Evolutionary conservation across 495 filamentous ascomycete genomes (phyloP).

Genomic region (Penicillium turbatum): DNA sequence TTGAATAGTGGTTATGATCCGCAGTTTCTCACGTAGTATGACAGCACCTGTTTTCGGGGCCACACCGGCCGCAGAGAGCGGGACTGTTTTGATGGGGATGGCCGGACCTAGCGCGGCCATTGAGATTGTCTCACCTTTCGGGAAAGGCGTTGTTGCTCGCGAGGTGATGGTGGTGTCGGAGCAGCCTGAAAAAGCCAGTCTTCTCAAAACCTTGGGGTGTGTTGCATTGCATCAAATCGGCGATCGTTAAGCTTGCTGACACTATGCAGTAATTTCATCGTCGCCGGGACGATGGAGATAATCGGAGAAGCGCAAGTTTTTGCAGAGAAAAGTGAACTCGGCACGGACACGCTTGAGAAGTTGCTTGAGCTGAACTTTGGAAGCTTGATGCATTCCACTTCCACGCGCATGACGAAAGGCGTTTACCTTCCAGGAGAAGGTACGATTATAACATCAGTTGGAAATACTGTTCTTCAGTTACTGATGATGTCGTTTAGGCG

Average conservation of each 20-base stretch:
- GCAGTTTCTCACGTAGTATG: neutral
- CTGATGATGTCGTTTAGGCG: neutral
- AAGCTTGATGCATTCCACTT: neutral
- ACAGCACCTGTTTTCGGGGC: constrained; percentile 13
- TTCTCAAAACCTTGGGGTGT: constrained; percentile 15
- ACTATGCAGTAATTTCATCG: constrained; percentile 9
- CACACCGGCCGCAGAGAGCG: constrained; percentile 3
- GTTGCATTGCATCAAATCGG: neutral
- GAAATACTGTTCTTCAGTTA: neutral
- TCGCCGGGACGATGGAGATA: constrained; percentile 11
- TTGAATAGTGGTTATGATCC: neutral
- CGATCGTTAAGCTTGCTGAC: neutral
- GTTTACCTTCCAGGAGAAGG: constrained; percentile 7
- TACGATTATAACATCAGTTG: neutral
- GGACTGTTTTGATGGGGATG: constrained; percentile 8
- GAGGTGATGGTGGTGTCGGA: constrained; percentile 11
- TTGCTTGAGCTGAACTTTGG: constrained; percentile 13
- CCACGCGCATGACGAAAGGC: constrained; percentile 11
- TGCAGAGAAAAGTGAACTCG: constrained; percentile 14
- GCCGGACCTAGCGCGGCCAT: neutral
- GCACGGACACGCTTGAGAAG: constrained; percentile 6
- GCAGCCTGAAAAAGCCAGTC: constrained; percentile 6
- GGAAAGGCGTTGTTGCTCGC: constrained; percentile 8
- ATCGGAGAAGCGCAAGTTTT: constrained; percentile 15
- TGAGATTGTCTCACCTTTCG: neutral